Conservation (phyloP, 2,329 filamentous ascomycete species). For the Mycosphaerella sp. region DNA sequence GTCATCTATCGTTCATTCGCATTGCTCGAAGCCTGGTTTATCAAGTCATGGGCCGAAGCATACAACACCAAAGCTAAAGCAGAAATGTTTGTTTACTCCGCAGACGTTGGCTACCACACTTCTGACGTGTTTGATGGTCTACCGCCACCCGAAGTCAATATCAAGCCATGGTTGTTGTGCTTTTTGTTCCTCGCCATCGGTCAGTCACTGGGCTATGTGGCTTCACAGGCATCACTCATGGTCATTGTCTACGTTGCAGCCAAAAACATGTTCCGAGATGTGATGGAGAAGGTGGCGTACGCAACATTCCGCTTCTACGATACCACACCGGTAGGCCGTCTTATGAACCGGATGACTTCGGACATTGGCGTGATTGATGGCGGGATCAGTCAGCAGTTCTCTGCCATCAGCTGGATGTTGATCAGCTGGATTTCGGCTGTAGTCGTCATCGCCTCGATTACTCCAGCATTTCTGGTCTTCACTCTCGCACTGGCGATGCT, state of each 20-base stretch:
- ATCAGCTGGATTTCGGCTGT: conserved; percentile 69
- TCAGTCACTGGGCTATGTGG: conserved; percentile 54
- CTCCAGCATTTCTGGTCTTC: conserved; percentile 69
- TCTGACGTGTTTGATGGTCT: conserved; percentile 46
- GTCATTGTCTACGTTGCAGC: conserved; percentile 75
- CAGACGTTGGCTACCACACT: conserved; percentile 15
- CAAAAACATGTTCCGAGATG: conserved; percentile 65
- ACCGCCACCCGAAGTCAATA: conserved; percentile 61
- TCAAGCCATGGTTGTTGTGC: conserved; percentile 66
- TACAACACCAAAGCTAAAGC: conserved; percentile 44
- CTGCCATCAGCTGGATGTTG: conserved; percentile 61
- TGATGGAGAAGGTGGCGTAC: conserved; percentile 66
- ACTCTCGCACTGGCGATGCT: conserved; percentile 59
- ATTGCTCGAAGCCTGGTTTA: conserved; percentile 67
- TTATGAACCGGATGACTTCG: conserved; percentile 88
- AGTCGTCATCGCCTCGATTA: conserved; percentile 70
- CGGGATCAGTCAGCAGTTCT: conserved; percentile 69
- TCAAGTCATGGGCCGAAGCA: conserved; percentile 81
- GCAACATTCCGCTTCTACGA: conserved; percentile 90
- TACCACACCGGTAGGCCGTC: conserved; percentile 75
- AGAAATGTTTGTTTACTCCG: conserved; percentile 13
- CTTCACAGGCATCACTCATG: conserved; percentile 62
- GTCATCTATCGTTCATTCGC: conserved; percentile 57
- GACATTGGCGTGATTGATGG: conserved; percentile 88
- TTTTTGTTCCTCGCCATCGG: conserved; percentile 61